Evolutionary conservation across 805 yeast genomes (phyloP).

Genomic region (Komagataella pastoris): DNA sequence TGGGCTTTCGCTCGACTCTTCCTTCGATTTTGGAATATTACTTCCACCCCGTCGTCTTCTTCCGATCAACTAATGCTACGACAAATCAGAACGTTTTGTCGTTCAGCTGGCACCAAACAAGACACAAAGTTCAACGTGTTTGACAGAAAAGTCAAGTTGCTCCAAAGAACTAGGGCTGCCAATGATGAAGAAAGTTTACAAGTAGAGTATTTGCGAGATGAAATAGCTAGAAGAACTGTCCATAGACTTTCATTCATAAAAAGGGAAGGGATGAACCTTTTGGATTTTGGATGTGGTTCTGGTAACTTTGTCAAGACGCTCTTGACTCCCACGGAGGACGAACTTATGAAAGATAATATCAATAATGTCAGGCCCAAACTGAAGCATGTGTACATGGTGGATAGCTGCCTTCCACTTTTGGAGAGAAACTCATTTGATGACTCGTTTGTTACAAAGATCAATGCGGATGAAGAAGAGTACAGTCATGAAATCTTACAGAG

Average conservation of each 20-base stretch:
- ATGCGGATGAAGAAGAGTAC: conserved; percentile 58
- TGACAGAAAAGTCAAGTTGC: conserved; percentile 44
- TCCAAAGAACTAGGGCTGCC: conserved; percentile 48
- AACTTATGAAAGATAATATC: conserved; percentile 37
- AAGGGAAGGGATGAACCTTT: conserved; percentile 40
- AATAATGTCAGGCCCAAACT: conserved; percentile 37
- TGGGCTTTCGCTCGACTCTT: background rate
- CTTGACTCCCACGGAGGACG: conserved; percentile 19
- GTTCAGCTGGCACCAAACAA: background rate
- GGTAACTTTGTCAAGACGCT: conserved; percentile 34
- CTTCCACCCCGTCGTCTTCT: background rate
- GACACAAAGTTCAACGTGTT: conserved; percentile 27
- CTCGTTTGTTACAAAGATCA: conserved; percentile 34
- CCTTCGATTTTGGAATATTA: background rate
- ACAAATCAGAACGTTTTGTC: background rate
- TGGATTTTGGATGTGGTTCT: conserved; percentile 65
- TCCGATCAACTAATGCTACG: background rate
- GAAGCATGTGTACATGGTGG: conserved; percentile 49
- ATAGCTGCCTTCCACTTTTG: conserved; percentile 41
- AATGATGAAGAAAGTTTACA: conserved; percentile 28
- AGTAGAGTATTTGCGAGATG: conserved; percentile 65
- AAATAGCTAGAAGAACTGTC: conserved; percentile 57
- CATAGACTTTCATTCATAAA: conserved; percentile 67
- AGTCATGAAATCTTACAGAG: conserved; percentile 25
- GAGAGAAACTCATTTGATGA: conserved; percentile 34